Conservation (phyloP, 1,284 basidiomycete species). For the Leccinum pachyderme region DNA sequence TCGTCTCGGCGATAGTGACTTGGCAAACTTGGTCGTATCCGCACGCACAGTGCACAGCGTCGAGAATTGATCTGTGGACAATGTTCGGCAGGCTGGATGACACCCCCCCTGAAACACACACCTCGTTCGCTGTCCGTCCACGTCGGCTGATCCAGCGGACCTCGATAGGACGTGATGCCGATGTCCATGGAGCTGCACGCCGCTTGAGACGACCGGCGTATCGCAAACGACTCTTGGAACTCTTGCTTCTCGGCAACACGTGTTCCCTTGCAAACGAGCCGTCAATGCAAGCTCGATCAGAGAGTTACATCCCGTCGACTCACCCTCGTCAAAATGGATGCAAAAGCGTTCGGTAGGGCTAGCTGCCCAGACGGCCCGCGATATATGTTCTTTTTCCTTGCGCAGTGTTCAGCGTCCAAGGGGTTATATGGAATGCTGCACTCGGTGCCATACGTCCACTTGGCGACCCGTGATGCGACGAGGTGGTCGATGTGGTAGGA, state of each 20-base stretch:
- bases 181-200: constrained; percentile 25
- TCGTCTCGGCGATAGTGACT: constrained; percentile 15
- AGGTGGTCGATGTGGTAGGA: constrained; percentile 51
- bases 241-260: constrained; percentile 35
- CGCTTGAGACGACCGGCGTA: constrained; percentile 23
- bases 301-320: background rate
- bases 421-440: constrained; percentile 31
- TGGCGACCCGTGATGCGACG: constrained; percentile 47
- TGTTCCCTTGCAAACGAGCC: constrained; percentile 25
- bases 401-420: constrained; percentile 36
- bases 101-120: background rate
- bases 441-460: constrained; percentile 42
- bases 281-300: background rate
- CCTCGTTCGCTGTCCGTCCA: constrained; percentile 29
- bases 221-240: constrained; percentile 27
- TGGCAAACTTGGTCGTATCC: constrained; percentile 35
- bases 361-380: constrained; percentile 24
- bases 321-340: constrained; percentile 33
- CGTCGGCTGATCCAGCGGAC: constrained; percentile 15
- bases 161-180: constrained; percentile 29
- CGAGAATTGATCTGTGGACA: constrained; percentile 37
- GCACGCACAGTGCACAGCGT: constrained; percentile 39
- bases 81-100: background rate
- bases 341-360: constrained; percentile 29
- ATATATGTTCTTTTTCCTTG: constrained; percentile 22